phyloP scores from a whole-genome alignment of 495 filamentous ascomycete species.

The Aspergillus campestris region DNA sequence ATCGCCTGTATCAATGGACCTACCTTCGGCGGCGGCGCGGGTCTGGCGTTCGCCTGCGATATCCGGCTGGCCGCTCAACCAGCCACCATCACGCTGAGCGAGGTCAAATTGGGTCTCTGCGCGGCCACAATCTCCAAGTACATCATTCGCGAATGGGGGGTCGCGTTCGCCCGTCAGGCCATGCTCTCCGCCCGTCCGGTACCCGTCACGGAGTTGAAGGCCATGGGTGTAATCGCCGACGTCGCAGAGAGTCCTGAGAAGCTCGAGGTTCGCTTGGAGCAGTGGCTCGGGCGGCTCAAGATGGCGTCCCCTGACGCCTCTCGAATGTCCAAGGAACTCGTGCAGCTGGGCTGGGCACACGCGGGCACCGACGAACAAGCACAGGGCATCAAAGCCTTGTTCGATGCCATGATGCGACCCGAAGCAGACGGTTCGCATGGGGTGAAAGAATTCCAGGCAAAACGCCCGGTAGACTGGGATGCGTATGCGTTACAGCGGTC shows the following conservation, averaged over 20 bases:
- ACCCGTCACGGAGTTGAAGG: slow-evolving; percentile 13
- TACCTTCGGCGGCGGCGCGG: slow-evolving; percentile 32
- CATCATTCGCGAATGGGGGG: slow-evolving; percentile 22
- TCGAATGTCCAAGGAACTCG: slow-evolving; percentile 17
- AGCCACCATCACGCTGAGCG: slow-evolving; percentile 23
- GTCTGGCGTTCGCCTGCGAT: slow-evolving; percentile 30
- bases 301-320: slow-evolving; percentile 13
- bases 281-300: slow-evolving; percentile 6
- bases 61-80: slow-evolving; percentile 14
- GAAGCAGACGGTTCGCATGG: slow-evolving; percentile 14
- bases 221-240: slow-evolving; percentile 11
- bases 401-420: slow-evolving; percentile 16
- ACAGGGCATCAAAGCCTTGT: slow-evolving; percentile 9
- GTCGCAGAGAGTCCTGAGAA: slow-evolving; percentile 4
- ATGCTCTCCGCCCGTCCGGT: slow-evolving; percentile 24
- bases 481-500: not conserved
- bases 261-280: slow-evolving; percentile 3
- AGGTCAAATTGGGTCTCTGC: slow-evolving; percentile 25
- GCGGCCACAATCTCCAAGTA: slow-evolving; percentile 27
- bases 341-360: slow-evolving; percentile 15
- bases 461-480: slow-evolving; percentile 16
- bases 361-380: slow-evolving; percentile 6
- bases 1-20: slow-evolving; percentile 30
- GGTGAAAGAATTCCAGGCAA: slow-evolving; percentile 13
- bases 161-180: slow-evolving; percentile 19